A percentile compares a stretch with the other conserved stretches of the same genome.
These are phyloP conservation scores for Boletus rubropictus DNA, from an alignment of 768 basidiomycete genomes.

Conservation along the genomic window DNA sequence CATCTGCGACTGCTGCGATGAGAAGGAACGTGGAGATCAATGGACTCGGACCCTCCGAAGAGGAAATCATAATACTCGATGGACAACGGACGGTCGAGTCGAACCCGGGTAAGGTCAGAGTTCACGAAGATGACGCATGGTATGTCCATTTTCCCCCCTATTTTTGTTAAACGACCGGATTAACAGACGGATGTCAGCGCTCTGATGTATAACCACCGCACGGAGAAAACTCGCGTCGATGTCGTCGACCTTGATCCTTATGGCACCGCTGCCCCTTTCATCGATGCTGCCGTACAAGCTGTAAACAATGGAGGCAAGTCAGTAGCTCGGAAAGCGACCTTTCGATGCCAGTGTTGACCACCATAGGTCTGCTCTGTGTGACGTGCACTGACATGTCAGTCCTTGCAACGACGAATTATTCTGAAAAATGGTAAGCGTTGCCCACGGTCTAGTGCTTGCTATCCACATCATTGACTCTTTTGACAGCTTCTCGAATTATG, in stretches of 20 bases:
- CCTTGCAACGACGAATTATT: constrained; percentile 87
- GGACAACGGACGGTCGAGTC: constrained; percentile 10
- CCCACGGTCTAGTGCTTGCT: neutral
- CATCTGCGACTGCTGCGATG: constrained; percentile 81
- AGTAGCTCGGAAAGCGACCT: neutral
- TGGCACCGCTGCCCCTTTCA: constrained; percentile 94
- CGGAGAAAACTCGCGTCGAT: constrained; percentile 70
- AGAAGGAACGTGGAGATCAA: constrained; percentile 80
- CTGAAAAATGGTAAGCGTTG: constrained; percentile 81
- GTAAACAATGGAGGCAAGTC: constrained; percentile 77
- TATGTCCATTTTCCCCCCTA: constrained; percentile 30
- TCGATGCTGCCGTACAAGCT: constrained; percentile 89
- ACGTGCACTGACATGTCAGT: constrained; percentile 97
- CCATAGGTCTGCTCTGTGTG: constrained; percentile 73
- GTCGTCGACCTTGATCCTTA: constrained; percentile 98
- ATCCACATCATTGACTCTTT: neutral
- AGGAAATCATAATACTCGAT: constrained; percentile 13
- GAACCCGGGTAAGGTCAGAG: constrained; percentile 53
- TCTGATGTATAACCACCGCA: constrained; percentile 85
- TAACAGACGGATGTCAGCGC: constrained; percentile 42
- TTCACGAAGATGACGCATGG: constrained; percentile 96
- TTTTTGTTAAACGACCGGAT: neutral
- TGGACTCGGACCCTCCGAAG: constrained; percentile 44
- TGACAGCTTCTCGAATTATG: constrained; percentile 87
- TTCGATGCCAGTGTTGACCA: constrained; percentile 1